Evolutionary conservation across 306 rosid species (phyloP), one percentile per base, ranked within the genome.

Genomic region (Leucaena leucocephala): DNA sequence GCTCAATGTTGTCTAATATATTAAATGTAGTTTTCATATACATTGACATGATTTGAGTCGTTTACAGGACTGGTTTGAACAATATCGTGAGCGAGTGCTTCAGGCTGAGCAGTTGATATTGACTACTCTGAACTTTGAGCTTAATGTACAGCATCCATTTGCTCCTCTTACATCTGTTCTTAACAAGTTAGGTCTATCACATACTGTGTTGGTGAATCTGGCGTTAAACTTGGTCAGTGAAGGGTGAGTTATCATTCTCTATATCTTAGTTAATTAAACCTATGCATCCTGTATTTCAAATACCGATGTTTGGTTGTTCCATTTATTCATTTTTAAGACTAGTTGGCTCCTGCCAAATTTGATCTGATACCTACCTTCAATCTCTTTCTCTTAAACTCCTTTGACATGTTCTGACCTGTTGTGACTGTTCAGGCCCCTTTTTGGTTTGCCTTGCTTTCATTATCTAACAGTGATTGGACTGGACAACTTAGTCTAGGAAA

Each of bases 61-160:
- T 83, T 80, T 65, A 71, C 97, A 96, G 99, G 96, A 87, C 80
- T 96, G 99, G 99, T 87, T 96, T 78, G 97, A 93, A 83, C 98
- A 88, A 83, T 91, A 89, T 75, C 93, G 93, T 50, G 97, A 96
- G 42, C 89, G 97, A 74, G 84, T 96, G 76, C 87, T 84, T 13
- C 96, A 96, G 82, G 99, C 99, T 79, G 99, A 96, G 83, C 90
- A 90, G 76, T 81, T 96, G 96, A 90, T 96, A 68, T 83, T 96
- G 68, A 87, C 97, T 44, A 96, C 99, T 71, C 80, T 96, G 43
- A 96, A 96, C 82, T 96, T 96, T 78, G 99, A 96, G 79, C 90
- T 96, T 66, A 81, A 81, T 80, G 99, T 96, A 82, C 94, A 91
- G 59, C 99, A 96, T 89, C 99, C 99, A 66, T 96, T 93, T 87